Evolutionary conservation across 2,329 filamentous ascomycete species (phyloP).

Genomic region (Dactylella cylindrospora): DNA sequence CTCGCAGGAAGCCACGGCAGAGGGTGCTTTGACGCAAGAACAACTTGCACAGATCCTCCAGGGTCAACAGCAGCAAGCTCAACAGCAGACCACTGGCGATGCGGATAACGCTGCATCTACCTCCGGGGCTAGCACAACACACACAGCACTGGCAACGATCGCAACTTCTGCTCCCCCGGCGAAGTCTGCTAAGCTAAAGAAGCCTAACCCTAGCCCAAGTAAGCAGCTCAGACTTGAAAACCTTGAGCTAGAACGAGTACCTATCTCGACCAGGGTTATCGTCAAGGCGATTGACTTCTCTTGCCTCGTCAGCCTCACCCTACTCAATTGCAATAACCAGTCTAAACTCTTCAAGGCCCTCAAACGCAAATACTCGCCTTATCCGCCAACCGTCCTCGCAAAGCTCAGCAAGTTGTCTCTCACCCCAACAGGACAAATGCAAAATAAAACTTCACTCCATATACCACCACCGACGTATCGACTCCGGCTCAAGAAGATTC

Average conservation of each 20-base stretch:
- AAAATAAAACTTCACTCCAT: conserved; percentile 49
- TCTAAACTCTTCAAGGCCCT: conserved; percentile 75
- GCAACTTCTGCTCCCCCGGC: conserved; percentile 32
- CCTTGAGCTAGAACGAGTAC: conserved; percentile 73
- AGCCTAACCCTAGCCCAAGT: conserved; percentile 35
- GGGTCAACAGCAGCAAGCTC: conserved; percentile 36
- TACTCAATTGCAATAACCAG: conserved; percentile 71
- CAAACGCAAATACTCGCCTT: conserved; percentile 59
- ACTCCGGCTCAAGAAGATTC: conserved; percentile 70
- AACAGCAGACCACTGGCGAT: conserved; percentile 18
- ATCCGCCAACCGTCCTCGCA: conserved; percentile 52
- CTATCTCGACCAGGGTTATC: conserved; percentile 71
- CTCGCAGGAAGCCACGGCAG: conserved; percentile 28
- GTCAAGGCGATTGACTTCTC: conserved; percentile 74
- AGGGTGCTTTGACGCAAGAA: conserved; percentile 37
- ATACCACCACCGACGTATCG: conserved; percentile 58
- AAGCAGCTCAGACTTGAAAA: conserved; percentile 65
- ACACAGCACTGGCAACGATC: conserved; percentile 23
- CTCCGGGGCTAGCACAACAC: conserved; percentile 24
- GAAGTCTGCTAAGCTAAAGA: conserved; percentile 28
- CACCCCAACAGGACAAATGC: conserved; percentile 41
- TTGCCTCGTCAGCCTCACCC: conserved; percentile 68
- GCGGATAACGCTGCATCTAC: conserved; percentile 31
- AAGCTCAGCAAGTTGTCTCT: conserved; percentile 44
- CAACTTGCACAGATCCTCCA: conserved; percentile 43